Evolutionary conservation across 768 basidiomycete species (phyloP).

Genomic region (Phlebiopsis gigantea): DNA sequence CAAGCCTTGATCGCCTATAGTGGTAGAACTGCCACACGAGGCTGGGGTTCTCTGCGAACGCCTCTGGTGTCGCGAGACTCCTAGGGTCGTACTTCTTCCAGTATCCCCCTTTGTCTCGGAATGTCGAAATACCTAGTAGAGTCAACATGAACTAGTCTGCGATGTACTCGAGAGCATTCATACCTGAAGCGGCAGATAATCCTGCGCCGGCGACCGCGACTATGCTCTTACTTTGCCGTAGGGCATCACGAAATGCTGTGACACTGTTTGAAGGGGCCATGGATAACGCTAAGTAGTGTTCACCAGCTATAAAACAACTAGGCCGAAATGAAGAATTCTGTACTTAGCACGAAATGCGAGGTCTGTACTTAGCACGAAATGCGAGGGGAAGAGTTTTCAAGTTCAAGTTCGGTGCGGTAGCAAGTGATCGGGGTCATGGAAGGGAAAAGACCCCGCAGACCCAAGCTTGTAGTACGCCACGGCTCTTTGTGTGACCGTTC

Average conservation of each 20-base stretch:
- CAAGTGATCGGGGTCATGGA: no score
- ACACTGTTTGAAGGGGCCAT: conserved; percentile 3
- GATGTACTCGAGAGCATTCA: neutral
- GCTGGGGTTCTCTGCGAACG: conserved; percentile 42
- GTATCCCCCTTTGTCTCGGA: conserved; percentile 45
- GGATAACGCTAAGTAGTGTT: no score
- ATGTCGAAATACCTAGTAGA: conserved; percentile 37
- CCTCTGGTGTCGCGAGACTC: conserved; percentile 48
- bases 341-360: no score
- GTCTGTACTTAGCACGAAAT: no score
- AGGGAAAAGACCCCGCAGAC: no score
- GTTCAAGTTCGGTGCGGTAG: no score
- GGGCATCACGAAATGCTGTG: conserved; percentile 17
- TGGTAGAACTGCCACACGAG: conserved; percentile 65
- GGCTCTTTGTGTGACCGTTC: no score
- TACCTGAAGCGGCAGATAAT: conserved; percentile 61
- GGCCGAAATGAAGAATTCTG: no score
- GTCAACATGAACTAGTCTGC: neutral
- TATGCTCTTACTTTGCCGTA: conserved; percentile 29
- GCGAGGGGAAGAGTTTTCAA: no score
- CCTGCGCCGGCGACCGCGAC: conserved; percentile 51
- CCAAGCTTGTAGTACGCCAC: no score
- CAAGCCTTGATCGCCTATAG: conserved; percentile 46
- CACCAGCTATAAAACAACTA: no score
- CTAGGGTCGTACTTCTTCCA: conserved; percentile 48